Percentiles rank a stretch among this genome's conserved stretches.
Conservation (phyloP, 306 rosid species). For the Pyrus betulifolia region DNA sequence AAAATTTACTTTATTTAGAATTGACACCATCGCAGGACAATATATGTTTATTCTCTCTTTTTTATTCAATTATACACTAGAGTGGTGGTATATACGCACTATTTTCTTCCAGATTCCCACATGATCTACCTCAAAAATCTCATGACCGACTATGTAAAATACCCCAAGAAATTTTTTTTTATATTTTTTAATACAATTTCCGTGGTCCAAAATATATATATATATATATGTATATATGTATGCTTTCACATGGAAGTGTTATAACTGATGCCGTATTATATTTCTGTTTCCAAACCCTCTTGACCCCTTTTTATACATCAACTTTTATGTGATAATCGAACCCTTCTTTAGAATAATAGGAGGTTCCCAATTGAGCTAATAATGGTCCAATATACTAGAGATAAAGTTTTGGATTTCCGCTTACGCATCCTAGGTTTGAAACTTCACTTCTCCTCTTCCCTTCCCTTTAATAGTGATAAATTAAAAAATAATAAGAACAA, state of each 20-base stretch:
- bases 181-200: too few species aligned
- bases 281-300: neutral
- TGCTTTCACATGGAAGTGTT: neutral
- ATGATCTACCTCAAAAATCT: neutral
- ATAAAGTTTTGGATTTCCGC: too few species aligned
- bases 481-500: too few species aligned
- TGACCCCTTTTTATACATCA: neutral
- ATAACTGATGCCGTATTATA: neutral
- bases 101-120: neutral
- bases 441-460: too few species aligned
- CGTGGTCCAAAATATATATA: neutral
- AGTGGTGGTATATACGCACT: neutral
- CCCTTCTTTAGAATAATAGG: neutral
- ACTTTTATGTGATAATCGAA: neutral
- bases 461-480: too few species aligned
- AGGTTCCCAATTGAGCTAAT: neutral
- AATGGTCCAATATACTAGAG: too few species aligned
- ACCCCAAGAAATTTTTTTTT: neutral
- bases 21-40: neutral
- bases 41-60: neutral
- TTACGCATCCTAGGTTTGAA: too few species aligned
- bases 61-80: neutral
- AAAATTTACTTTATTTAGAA: neutral
- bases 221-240: too few species aligned
- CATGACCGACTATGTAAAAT: neutral